These are phyloP conservation scores for Flaveria robusta DNA, from an alignment of 129 eudicot species.

Conservation along the genomic window DNA sequence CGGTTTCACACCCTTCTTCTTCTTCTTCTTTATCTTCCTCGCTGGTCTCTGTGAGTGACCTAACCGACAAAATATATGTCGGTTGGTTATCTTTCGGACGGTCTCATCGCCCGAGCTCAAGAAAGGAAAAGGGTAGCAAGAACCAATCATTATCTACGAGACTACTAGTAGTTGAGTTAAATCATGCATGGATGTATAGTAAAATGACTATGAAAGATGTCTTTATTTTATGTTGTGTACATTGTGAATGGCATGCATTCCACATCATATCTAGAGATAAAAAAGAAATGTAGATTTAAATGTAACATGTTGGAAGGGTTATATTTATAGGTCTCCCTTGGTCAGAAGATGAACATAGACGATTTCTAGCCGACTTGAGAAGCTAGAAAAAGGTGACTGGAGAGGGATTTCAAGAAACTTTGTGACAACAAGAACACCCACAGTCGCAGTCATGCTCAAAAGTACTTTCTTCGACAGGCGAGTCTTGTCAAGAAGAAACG, in stretches of 20 bases:
- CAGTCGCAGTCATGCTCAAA: slow-evolving; percentile 97
- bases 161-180: not conserved
- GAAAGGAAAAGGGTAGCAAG: slow-evolving; percentile 41
- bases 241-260: slow-evolving; percentile 30
- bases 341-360: slow-evolving; percentile 78
- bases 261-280: not conserved
- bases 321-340: slow-evolving; percentile 65
- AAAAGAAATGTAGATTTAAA: slow-evolving; percentile 15
- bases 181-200: slow-evolving; percentile 4
- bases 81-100: slow-evolving; percentile 57
- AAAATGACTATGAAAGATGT: slow-evolving; percentile 2
- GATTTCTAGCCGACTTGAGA: slow-evolving; percentile 58
- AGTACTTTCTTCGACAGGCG: slow-evolving; percentile 68
- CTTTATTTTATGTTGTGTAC: slow-evolving; percentile 2
- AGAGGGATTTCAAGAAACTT: slow-evolving; percentile 81
- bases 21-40: slow-evolving; percentile 50
- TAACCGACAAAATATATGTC: slow-evolving; percentile 33
- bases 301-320: slow-evolving; percentile 1
- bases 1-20: slow-evolving; percentile 54
- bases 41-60: slow-evolving; percentile 40
- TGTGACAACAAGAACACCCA: slow-evolving; percentile 76
- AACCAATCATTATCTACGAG: not conserved
- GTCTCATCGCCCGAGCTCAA: slow-evolving; percentile 48
- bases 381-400: slow-evolving; percentile 88
- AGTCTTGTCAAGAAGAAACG: slow-evolving; percentile 62